Conservation (phyloP, 1,284 basidiomycete species). For the Irpex sp. region DNA sequence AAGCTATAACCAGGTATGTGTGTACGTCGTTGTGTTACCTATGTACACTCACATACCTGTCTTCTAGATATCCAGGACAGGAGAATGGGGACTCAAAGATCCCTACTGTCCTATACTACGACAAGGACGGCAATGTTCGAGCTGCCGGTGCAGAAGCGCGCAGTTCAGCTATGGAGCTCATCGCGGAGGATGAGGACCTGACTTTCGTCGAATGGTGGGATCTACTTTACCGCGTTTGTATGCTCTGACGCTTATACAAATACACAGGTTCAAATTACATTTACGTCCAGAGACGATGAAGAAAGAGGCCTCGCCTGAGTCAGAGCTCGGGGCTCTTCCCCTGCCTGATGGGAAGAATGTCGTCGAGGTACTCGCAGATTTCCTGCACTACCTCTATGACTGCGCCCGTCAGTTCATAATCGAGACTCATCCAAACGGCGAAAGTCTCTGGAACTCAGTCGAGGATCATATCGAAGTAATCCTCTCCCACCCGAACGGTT, state of each 20-base stretch:
- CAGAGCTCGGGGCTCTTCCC: constrained; percentile 18
- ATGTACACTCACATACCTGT: not conserved
- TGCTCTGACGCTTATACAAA: not conserved
- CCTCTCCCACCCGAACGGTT: constrained; percentile 42
- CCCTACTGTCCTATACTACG: constrained; percentile 54
- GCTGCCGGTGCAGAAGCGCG: constrained; percentile 52
- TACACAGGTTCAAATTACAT: constrained; percentile 56
- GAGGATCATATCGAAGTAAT: constrained; percentile 31
- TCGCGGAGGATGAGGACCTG: constrained; percentile 44
- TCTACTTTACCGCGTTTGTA: not conserved
- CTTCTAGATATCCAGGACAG: constrained; percentile 38
- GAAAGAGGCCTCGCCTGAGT: constrained; percentile 4
- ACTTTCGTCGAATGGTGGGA: constrained; percentile 48
- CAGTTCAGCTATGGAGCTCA: constrained; percentile 36
- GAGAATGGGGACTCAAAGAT: constrained; percentile 49
- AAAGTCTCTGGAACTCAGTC: constrained; percentile 33
- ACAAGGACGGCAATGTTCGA: constrained; percentile 36
- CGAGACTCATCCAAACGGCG: constrained; percentile 43
- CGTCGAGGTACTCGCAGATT: constrained; percentile 49
- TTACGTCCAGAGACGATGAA: constrained; percentile 38
- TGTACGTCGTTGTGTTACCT: not conserved
- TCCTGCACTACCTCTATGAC: constrained; percentile 43
- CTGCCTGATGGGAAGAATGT: constrained; percentile 43
- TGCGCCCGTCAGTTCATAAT: constrained; percentile 44
- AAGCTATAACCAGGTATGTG: constrained; percentile 39